Evolutionary conservation across 192 early-diverging fungal species (phyloP).

Genomic region (Coemansia sp.): DNA sequence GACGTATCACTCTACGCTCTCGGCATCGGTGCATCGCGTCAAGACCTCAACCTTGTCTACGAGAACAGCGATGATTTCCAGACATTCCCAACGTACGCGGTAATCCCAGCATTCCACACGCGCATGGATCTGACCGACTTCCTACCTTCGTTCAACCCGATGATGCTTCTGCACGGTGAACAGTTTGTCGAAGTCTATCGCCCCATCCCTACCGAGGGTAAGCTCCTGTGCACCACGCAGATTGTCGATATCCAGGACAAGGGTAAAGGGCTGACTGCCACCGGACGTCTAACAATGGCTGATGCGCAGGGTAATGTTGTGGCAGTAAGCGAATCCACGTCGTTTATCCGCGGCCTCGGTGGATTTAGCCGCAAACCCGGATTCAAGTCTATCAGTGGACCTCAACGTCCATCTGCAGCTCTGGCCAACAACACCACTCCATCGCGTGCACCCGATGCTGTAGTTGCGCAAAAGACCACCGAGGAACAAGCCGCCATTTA

Average conservation of each 20-base stretch:
- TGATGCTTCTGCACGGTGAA: conserved; percentile 99
- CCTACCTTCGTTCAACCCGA: conserved; percentile 76
- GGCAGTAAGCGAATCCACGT: conserved; percentile 84
- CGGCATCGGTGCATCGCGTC: conserved; percentile 87
- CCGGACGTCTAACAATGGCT: conserved; percentile 78
- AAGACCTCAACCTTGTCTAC: conserved; percentile 88
- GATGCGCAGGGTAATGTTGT: conserved; percentile 77
- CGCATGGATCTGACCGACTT: conserved; percentile 62
- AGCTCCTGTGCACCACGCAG: conserved; percentile 71
- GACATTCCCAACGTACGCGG: conserved; percentile 90
- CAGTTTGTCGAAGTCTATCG: conserved; percentile 90
- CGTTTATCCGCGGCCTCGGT: conserved; percentile 93
- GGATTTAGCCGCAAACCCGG: conserved; percentile 84
- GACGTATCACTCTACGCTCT: conserved; percentile 94
- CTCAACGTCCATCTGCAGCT: conserved; percentile 68
- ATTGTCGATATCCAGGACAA: conserved; percentile 96
- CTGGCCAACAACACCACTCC: conserved; percentile 82
- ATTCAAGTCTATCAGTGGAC: conserved; percentile 28
- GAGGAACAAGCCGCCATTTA: conserved; percentile 96
- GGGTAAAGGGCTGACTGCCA: conserved; percentile 87
- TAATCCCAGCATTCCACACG: conserved; percentile 78
- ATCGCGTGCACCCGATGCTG: conserved; percentile 79
- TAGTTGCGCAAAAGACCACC: conserved; percentile 81
- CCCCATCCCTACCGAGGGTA: conserved; percentile 83
- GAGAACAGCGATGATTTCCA: conserved; percentile 85